A percentile compares a stretch with the other conserved stretches of the same genome.
Conservation (phyloP, 225 moss, liverwort and hornwort species). For the Pseudoscleropodium purum region DNA sequence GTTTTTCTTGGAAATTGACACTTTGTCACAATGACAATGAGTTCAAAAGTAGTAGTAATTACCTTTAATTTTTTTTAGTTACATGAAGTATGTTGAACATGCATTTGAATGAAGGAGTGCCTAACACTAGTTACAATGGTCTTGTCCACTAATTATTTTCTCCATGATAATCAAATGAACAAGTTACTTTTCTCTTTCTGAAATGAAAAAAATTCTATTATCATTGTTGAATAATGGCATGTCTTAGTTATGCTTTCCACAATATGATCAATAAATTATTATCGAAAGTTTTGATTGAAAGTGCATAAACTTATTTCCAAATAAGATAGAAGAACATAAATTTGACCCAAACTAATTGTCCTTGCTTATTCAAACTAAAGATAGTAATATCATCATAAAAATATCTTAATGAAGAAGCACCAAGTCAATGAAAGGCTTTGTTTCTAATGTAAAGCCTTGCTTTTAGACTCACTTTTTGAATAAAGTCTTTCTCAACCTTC, state of each 20-base stretch:
- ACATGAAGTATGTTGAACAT: not conserved
- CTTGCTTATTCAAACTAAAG: not conserved
- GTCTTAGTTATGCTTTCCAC: not conserved
- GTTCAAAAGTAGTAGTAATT: too few relatives aligned
- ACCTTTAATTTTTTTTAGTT: too few relatives aligned
- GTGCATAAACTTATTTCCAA: rapidly evolving
- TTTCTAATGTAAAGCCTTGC: too few relatives aligned
- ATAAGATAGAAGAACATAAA: rapidly evolving
- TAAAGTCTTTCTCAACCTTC: too few relatives aligned
- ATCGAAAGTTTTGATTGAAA: rapidly evolving
- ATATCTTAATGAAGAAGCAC: not conserved
- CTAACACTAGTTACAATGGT: not conserved
- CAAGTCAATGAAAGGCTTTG: rapidly evolving
- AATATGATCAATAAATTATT: not conserved
- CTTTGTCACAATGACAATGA: too few relatives aligned
- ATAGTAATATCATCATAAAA: not conserved
- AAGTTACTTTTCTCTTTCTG: not conserved
- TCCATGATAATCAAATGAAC: not conserved
- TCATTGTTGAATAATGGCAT: not conserved
- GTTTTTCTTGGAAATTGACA: too few relatives aligned
- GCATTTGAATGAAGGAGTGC: not conserved
- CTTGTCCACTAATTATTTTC: not conserved
- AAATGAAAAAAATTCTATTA: not conserved
- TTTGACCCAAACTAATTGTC: too few relatives aligned
- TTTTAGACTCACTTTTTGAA: not conserved